phyloP scores from a whole-genome alignment of 2,329 filamentous ascomycete genomes.

The Hyphodiscus sp. region DNA sequence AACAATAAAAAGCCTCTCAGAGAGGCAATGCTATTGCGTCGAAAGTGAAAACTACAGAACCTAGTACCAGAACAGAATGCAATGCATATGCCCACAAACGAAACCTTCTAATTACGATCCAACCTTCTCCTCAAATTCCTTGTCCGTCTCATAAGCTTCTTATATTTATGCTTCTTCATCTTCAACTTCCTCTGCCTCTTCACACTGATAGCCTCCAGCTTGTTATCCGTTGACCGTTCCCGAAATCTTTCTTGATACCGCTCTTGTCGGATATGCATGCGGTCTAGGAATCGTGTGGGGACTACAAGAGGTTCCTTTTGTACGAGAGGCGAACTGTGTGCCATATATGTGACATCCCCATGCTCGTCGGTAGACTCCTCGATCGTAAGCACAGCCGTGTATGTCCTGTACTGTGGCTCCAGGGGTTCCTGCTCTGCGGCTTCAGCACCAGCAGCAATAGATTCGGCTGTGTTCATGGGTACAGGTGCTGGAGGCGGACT shows the following conservation, averaged over 20 bases:
- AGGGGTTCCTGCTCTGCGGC: constrained; percentile 27
- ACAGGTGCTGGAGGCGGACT: constrained; percentile 74
- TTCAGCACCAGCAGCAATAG: constrained; percentile 33
- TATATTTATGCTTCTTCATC: constrained; percentile 99
- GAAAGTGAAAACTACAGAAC: constrained; percentile 6
- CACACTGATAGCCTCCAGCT: constrained; percentile 81
- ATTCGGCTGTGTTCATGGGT: constrained; percentile 42
- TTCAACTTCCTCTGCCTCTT: constrained; percentile 88
- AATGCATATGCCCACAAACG: constrained; percentile 8
- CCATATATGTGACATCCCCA: constrained; percentile 53
- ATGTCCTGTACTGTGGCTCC: constrained; percentile 47
- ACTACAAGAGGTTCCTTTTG: constrained; percentile 35
- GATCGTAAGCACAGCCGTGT: constrained; percentile 60
- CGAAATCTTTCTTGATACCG: constrained; percentile 53
- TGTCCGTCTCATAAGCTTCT: constrained; percentile 95
- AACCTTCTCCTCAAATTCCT: constrained; percentile 75
- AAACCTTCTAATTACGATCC: constrained; percentile 29
- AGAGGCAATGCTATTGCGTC: constrained; percentile 16
- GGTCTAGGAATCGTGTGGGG: constrained; percentile 56
- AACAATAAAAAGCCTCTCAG: constrained; percentile 1
- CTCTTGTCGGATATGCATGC: constrained; percentile 60
- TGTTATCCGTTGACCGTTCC: constrained; percentile 41
- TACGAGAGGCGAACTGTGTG: constrained; percentile 53
- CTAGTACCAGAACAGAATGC: constrained; percentile 10
- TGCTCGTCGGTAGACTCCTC: constrained; percentile 57